Conservation (phyloP, 371 early-diverging fungal genomes). For the Chytridium lagenaria region DNA sequence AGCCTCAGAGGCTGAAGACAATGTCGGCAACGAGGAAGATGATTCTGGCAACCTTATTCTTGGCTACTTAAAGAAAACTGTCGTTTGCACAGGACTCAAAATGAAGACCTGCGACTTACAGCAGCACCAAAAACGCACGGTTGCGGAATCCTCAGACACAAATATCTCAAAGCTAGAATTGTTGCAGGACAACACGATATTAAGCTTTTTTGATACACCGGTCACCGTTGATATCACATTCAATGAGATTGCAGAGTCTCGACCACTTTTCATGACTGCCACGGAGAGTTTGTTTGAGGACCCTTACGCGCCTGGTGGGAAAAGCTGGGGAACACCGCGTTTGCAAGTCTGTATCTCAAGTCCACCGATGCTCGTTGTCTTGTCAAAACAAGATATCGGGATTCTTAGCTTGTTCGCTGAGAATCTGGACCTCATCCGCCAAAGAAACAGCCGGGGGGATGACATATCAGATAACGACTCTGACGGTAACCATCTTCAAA, state of each 20-base stretch:
- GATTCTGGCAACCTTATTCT: neutral
- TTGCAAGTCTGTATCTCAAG: neutral
- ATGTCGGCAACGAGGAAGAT: neutral
- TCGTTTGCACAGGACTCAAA: neutral
- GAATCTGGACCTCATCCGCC: neutral
- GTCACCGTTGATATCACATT: neutral
- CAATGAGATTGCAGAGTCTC: neutral
- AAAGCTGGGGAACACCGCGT: neutral
- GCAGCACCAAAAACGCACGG: too few relatives aligned
- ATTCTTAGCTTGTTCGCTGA: neutral
- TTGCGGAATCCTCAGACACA: neutral
- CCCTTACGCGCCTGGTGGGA: neutral
- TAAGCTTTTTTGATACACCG: neutral
- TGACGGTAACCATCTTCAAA: neutral
- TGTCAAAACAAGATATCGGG: neutral
- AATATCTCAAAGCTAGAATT: neutral
- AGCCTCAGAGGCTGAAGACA: neutral
- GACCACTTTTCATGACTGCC: neutral
- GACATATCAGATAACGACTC: neutral
- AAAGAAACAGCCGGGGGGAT: neutral
- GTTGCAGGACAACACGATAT: neutral
- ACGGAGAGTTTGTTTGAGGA: conserved; percentile 5
- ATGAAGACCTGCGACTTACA: neutral
- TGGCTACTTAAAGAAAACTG: neutral
- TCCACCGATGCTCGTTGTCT: neutral